Conservation (phyloP, 257 asterid genomes). For the Solanum piurae region DNA sequence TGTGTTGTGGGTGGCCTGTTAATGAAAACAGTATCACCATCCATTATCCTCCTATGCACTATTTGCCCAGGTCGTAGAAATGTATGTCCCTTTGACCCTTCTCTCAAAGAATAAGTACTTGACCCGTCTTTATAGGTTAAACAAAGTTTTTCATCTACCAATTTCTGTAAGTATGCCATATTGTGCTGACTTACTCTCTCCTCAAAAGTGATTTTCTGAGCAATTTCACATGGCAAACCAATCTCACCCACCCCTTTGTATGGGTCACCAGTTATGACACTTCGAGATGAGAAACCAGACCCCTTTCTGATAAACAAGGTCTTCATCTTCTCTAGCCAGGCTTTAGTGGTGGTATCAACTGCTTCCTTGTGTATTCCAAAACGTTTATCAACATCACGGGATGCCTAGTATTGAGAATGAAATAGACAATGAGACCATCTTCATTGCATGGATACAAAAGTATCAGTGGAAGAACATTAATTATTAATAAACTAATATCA, state of each 20-base stretch:
- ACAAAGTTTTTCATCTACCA: slow-evolving; percentile 83
- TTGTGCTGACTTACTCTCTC: slow-evolving; percentile 84
- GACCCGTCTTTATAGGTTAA: slow-evolving; percentile 72
- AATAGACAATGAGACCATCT: neutral
- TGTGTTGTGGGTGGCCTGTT: slow-evolving; percentile 98
- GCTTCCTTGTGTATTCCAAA: slow-evolving; percentile 69
- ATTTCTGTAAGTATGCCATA: slow-evolving; percentile 56
- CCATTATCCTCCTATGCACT: slow-evolving; percentile 87
- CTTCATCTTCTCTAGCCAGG: slow-evolving; percentile 98
- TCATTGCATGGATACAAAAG: neutral
- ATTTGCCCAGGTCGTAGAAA: slow-evolving; percentile 85
- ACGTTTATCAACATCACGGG: slow-evolving; percentile 89
- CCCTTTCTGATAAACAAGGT: slow-evolving; percentile 89
- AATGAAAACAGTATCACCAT: slow-evolving; percentile 86
- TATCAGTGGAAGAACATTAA: neutral
- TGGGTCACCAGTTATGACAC: slow-evolving; percentile 94
- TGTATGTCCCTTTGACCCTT: slow-evolving; percentile 95
- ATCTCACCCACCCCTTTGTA: slow-evolving; percentile 87
- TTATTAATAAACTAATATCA: neutral
- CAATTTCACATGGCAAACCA: slow-evolving; percentile 83
- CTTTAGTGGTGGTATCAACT: slow-evolving; percentile 68
- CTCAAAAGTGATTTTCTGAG: slow-evolving; percentile 84
- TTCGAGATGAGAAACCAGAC: slow-evolving; percentile 96
- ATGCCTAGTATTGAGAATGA: slow-evolving; percentile 40
- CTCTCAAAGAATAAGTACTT: slow-evolving; percentile 68